These are phyloP conservation scores for Incumbomyces delicatus DNA, from an alignment of 2,329 filamentous ascomycete species.

Conservation along the genomic window DNA sequence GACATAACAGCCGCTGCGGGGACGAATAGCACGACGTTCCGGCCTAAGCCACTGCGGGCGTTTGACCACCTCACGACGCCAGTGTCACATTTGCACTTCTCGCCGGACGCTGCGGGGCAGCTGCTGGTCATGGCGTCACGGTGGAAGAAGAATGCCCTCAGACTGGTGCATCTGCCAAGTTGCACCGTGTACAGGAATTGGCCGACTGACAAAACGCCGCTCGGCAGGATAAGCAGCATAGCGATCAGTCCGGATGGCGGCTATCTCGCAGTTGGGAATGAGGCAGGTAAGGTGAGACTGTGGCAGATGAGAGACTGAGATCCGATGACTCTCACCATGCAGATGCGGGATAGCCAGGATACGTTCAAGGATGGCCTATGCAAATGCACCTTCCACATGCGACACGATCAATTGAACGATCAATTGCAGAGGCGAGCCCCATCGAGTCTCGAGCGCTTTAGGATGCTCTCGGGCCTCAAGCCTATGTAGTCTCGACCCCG, in stretches of 20 bases:
- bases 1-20: background rate
- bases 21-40: constrained; percentile 33
- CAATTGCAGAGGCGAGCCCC: too few species aligned
- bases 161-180: constrained; percentile 78
- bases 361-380: too few species aligned
- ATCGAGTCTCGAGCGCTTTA: background rate
- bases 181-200: constrained; percentile 95
- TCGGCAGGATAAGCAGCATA: constrained; percentile 71
- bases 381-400: too few species aligned
- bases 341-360: too few species aligned
- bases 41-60: constrained; percentile 60
- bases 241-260: constrained; percentile 31
- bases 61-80: constrained; percentile 85
- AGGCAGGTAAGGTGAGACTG: constrained; percentile 74
- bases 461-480: background rate
- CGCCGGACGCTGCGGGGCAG: constrained; percentile 65
- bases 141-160: constrained; percentile 79
- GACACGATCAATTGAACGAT: too few species aligned
- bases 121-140: constrained; percentile 75
- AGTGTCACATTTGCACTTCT: constrained; percentile 69
- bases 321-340: too few species aligned
- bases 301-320: constrained; percentile 70
- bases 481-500: background rate
- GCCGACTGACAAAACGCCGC: constrained; percentile 81
- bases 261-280: constrained; percentile 71